Base-by-base conservation (phyloP, 2,329 filamentous ascomycete species). In the Parafenestella ontariensis region DNA sequence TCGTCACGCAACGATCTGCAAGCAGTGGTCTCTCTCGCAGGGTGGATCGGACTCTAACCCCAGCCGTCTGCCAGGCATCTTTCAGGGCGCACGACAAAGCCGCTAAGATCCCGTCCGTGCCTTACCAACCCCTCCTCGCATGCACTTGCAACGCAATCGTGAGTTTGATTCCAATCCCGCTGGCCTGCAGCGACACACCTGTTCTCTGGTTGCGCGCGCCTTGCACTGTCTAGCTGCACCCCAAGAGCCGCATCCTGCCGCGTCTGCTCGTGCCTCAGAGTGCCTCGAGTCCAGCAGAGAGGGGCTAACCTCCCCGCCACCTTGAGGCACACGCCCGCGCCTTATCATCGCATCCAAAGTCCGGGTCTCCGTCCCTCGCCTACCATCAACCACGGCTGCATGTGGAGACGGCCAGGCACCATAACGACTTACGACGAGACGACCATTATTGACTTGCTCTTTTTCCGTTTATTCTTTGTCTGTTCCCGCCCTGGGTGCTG, bases 131-230 rank as follows among this genome's bases (percentile, higher is more conserved):
- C 58, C 60, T 63, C 62, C 62, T 69, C 64, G 68, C 68, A 66
- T 69, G 62, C 65, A 57, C 54, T 64, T 64, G 64, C 66, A 59
- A 62, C 64, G 61, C 62, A 69, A 63, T 62, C 62, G 61, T 61
- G 55, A 58, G 57, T 62, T 64, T 59, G 62, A 58, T 61, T 58
- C 56, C 50, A 60, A 58, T 64, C 61, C 67, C 61, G 57, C 59
- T 54, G 56, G 62, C 54, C 66, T 60, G 62, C 59, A 60, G 52
- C 58, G 37, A 58, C 65, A 62, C 54, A n/a, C n/a, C 41, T 56
- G 55, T 59, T 62, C 62, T 64, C 56, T 52, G 59, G 63, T 57
- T 65, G 58, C 52, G 46, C 55, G 47, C 48, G 49, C 61, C 49
- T 49, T 59, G 62, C 66, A 66, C 54, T 49, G 52, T 65, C 61